A percentile compares a stretch with the other conserved stretches of the same genome.
These are phyloP conservation scores for Rhodotorula taiwanensis DNA, from an alignment of 768 basidiomycete genomes.

Conservation along the genomic window DNA sequence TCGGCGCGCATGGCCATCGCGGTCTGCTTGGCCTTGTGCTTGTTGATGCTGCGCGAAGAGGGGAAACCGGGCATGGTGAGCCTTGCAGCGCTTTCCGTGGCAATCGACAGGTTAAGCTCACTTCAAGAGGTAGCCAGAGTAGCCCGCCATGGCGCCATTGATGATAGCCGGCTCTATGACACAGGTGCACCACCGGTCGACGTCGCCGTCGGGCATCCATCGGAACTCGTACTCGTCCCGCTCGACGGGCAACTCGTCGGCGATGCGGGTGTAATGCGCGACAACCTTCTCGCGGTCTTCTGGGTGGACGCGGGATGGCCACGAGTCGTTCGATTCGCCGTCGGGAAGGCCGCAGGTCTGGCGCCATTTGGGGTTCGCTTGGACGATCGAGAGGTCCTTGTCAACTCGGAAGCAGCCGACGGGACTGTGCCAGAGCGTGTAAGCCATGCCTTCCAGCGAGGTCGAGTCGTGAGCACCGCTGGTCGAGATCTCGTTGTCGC, in stretches of 20 bases:
- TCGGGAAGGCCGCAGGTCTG: not conserved
- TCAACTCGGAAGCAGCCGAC: conserved; percentile 19
- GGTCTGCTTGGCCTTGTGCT: conserved; percentile 17
- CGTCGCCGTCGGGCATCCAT: not conserved
- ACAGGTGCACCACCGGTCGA: conserved; percentile 12
- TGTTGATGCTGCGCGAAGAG: conserved; percentile 18
- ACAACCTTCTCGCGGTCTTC: conserved; percentile 8
- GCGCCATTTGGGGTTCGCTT: conserved; percentile 9
- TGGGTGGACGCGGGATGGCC: conserved; percentile 3
- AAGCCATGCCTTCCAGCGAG: conserved; percentile 14
- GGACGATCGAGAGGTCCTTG: conserved; percentile 6
- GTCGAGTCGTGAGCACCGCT: conserved; percentile 8
- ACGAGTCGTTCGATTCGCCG: conserved; percentile 10
- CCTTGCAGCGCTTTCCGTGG: not conserved
- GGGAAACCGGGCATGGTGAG: not conserved
- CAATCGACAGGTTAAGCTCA: not conserved
- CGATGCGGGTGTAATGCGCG: conserved; percentile 3
- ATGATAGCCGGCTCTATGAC: conserved; percentile 9
- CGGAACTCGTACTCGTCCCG: conserved; percentile 12
- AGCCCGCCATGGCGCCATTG: conserved; percentile 4
- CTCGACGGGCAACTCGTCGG: not conserved
- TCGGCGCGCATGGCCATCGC: conserved; percentile 6
- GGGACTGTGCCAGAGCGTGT: conserved; percentile 6
- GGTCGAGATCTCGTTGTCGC: conserved; percentile 7
- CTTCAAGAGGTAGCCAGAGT: conserved; percentile 14